These are phyloP conservation scores for Pyricularia grisea DNA, from an alignment of 2,329 filamentous ascomycete species.

Conservation along the genomic window DNA sequence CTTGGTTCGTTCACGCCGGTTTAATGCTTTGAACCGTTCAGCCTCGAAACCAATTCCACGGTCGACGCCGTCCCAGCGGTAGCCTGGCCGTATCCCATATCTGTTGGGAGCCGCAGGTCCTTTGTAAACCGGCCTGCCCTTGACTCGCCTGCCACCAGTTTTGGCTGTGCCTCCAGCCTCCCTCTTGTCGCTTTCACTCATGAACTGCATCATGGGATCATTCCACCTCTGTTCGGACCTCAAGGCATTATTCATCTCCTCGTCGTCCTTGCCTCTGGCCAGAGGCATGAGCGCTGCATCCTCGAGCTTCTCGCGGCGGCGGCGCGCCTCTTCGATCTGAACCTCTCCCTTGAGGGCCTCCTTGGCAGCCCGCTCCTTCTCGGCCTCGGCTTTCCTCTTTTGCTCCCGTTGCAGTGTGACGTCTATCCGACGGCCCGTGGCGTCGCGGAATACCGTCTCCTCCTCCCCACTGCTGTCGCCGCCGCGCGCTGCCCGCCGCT, in stretches of 20 bases:
- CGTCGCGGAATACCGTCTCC: slow-evolving; percentile 92
- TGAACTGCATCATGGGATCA: slow-evolving; percentile 79
- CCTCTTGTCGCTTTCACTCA: slow-evolving; percentile 39
- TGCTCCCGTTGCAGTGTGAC: slow-evolving; percentile 85
- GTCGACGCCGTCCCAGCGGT: slow-evolving; percentile 96
- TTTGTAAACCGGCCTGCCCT: slow-evolving; percentile 57
- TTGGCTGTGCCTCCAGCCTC: slow-evolving; percentile 7
- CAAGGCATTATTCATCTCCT: slow-evolving; percentile 74
- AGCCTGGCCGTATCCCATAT: slow-evolving; percentile 86
- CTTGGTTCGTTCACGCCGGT: slow-evolving; percentile 65
- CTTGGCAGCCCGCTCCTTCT: slow-evolving; percentile 56
- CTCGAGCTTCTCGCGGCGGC: slow-evolving; percentile 56
- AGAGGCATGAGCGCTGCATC: slow-evolving; percentile 78
- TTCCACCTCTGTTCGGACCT: slow-evolving; percentile 77
- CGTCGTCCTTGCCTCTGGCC: slow-evolving; percentile 75
- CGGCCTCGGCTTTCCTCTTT: slow-evolving; percentile 53
- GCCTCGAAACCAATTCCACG: slow-evolving; percentile 87
- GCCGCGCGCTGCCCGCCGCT: slow-evolving; percentile 21
- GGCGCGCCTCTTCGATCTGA: slow-evolving; percentile 60
- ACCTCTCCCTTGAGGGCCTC: slow-evolving; percentile 77
- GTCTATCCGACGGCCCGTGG: slow-evolving; percentile 88
- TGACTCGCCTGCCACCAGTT: slow-evolving; percentile 17
- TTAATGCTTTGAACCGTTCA: slow-evolving; percentile 83
- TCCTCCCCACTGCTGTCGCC: slow-evolving; percentile 38
- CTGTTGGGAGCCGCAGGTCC: slow-evolving; percentile 81